Evolutionary conservation across 2,329 filamentous ascomycete species (phyloP).

Genomic region (Aureobasidium sp.): DNA sequence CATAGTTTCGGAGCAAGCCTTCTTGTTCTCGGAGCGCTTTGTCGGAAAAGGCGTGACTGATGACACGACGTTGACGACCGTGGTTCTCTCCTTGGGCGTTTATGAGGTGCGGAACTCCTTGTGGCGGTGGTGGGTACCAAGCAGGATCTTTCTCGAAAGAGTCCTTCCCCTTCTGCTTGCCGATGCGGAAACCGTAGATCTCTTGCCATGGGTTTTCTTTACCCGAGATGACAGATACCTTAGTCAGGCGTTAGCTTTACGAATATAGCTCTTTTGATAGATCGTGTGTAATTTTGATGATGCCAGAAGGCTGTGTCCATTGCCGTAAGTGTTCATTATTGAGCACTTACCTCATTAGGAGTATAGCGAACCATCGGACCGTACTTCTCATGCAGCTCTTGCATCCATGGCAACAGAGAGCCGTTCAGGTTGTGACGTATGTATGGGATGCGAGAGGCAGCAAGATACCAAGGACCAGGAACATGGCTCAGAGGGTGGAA

Average conservation of each 20-base stretch:
- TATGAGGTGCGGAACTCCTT: constrained; percentile 21
- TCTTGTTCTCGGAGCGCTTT: constrained; percentile 37
- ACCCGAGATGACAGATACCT: constrained; percentile 36
- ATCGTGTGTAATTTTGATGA: neutral
- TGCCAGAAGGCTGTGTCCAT: neutral
- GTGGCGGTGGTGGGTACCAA: constrained; percentile 30
- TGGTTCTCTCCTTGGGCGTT: constrained; percentile 28
- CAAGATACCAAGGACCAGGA: constrained; percentile 32
- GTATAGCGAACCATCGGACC: constrained; percentile 38
- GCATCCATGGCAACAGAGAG: constrained; percentile 10
- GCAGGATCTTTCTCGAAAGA: constrained; percentile 32
- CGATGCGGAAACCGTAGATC: constrained; percentile 36
- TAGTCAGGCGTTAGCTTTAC: neutral
- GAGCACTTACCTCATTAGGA: constrained; percentile 30
- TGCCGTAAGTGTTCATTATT: neutral
- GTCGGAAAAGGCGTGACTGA: constrained; percentile 38
- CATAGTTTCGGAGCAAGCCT: constrained; percentile 32
- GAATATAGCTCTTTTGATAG: neutral
- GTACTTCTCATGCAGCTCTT: constrained; percentile 33
- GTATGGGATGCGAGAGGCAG: constrained; percentile 30
- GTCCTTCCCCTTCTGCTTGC: constrained; percentile 30
- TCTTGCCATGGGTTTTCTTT: constrained; percentile 37
- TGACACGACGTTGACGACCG: constrained; percentile 30
- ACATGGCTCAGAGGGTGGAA: constrained; percentile 35
- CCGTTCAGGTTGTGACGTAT: constrained; percentile 26